Evolutionary conservation across 2,329 filamentous ascomycete genomes (phyloP), one percentile per base, ranked within the genome.

Genomic region (Stachybotrys chartarum): DNA sequence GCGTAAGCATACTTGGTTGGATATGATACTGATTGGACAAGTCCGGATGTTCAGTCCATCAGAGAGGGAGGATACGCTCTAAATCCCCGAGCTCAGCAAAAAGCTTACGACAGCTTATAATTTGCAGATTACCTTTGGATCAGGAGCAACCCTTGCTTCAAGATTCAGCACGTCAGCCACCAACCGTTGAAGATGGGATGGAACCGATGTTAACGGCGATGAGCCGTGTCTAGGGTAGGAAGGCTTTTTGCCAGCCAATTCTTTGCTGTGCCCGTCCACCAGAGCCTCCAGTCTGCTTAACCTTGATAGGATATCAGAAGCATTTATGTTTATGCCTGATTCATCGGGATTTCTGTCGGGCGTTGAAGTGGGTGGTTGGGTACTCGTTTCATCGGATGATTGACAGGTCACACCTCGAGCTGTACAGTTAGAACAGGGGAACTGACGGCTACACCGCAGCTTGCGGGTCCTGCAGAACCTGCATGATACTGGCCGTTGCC

Each of bases 371-470:
- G 16, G 16, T 17, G 45, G 10, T 8, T 24, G 54, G 31, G 17
- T 49, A 50, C 24, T 62, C 56, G 54, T 63, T 12, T 47, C 45
- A 17, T 47, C 45, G 45, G 16, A 8, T 47, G 45, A 61, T 44
- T 64, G 65, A 58, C 70, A 72, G 18, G 60, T 58, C 30, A 71
- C 60, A 57, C 68, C 69, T 58, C 70, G 68, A 57, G 64, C 66
- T 51, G 66, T 67, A 58, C 70, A 72, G 62, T 72, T 72, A 51
- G 64, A 64, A 57, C 70, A 72, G 3, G 70, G 70, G 52, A 71
- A 70, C 51, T 67, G 61, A 46, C 70, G 66, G 54, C 68, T 72
- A 60, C 70, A 72, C 45, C 70, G 65, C 48, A 72, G 57, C 61
- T 72, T 72, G 55, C 68, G 68, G 51, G 64, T 60, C 54, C 69